Evolutionary conservation across 169 alveolate genomes (phyloP).

Genomic region (Cryptosporidium meleagridis): DNA sequence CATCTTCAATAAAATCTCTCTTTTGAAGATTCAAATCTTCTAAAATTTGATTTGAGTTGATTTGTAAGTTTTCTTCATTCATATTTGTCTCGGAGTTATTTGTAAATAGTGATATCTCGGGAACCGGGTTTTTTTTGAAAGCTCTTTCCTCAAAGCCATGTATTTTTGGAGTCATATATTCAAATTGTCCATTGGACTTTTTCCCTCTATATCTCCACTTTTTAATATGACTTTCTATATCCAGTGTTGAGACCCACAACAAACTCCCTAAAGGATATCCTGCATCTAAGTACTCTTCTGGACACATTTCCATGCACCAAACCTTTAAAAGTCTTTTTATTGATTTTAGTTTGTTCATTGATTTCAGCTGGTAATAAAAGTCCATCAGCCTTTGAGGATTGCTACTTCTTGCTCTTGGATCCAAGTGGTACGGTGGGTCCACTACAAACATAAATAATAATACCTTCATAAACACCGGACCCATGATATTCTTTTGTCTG

Average conservation of each 20-base stretch:
- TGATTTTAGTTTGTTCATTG: conserved; percentile 50
- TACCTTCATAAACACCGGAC: conserved; percentile 73
- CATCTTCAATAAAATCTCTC: neutral
- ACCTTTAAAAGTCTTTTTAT: conserved; percentile 58
- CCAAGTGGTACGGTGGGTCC: conserved; percentile 69
- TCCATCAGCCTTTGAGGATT: conserved; percentile 74
- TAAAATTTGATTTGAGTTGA: neutral
- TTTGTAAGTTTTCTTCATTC: neutral
- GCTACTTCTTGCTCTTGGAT: conserved; percentile 74
- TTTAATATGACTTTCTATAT: conserved; percentile 67
- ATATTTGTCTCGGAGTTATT: neutral
- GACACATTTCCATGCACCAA: conserved; percentile 75
- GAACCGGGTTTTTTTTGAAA: neutral
- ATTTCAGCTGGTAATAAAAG: conserved; percentile 63
- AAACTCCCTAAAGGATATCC: conserved; percentile 73
- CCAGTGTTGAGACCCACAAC: conserved; percentile 67
- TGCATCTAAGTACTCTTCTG: conserved; percentile 69
- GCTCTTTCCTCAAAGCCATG: neutral
- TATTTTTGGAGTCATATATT: neutral
- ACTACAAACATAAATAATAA: conserved; percentile 72
- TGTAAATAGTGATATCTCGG: neutral
- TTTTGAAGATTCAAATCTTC: conserved; percentile 2
- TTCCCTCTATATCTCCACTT: conserved; percentile 74
- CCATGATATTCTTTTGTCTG: conserved; percentile 55
- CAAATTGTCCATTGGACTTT: conserved; percentile 10